These are phyloP conservation scores for Cladosporium sp. DNA, from an alignment of 2,329 filamentous ascomycete genomes.

Conservation along the genomic window DNA sequence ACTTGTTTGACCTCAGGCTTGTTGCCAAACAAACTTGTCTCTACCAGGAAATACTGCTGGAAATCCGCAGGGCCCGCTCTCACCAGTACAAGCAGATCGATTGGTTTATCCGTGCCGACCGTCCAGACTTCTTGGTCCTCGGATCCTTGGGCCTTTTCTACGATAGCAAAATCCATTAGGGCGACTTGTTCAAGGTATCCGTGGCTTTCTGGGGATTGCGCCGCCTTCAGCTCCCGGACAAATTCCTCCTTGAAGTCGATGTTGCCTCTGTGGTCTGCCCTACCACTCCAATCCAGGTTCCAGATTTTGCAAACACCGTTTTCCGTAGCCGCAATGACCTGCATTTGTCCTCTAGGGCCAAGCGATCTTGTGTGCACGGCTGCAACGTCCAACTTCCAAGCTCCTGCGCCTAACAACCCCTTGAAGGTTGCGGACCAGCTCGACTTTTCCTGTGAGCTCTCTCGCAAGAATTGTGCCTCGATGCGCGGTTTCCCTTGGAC, in stretches of 20 bases:
- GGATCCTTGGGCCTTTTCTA: conserved; percentile 35
- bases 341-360: conserved; percentile 72
- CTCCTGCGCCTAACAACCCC: conserved; percentile 65
- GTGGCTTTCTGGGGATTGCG: conserved; percentile 44
- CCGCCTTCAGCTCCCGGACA: conserved; percentile 55
- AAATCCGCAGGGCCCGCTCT: conserved; percentile 26
- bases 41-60: conserved; percentile 69
- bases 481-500: conserved; percentile 79
- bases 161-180: conserved; percentile 72
- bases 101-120: conserved; percentile 20
- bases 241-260: conserved; percentile 65
- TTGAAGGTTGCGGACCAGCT: conserved; percentile 79
- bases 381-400: conserved; percentile 70
- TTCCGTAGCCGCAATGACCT: conserved; percentile 72
- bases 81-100: conserved; percentile 28
- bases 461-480: conserved; percentile 69
- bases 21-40: conserved; percentile 57
- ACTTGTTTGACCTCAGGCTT: conserved; percentile 50
- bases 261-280: conserved; percentile 68
- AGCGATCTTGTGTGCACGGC: conserved; percentile 72
- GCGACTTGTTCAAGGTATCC: conserved; percentile 22
- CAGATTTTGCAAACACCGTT: conserved; percentile 77
- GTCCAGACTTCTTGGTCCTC: conserved; percentile 20
- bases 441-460: conserved; percentile 50
- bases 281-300: conserved; percentile 83